Evolutionary conservation across 2,329 filamentous ascomycete species (phyloP).

Genomic region (Penicillium sp.): DNA sequence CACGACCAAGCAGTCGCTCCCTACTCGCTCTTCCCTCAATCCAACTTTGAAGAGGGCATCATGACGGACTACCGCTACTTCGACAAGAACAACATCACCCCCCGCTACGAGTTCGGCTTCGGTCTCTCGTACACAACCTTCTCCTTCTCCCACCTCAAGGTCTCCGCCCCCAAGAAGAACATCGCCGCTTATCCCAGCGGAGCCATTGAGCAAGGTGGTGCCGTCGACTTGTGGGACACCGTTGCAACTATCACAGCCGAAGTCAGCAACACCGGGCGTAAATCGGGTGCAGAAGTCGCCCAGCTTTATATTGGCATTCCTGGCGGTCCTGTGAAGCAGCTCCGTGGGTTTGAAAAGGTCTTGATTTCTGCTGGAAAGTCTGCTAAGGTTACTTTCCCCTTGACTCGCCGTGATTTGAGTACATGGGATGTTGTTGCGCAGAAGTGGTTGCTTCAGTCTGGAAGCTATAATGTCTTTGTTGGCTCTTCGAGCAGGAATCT

Average conservation of each 20-base stretch:
- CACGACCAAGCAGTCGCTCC: conserved; percentile 54
- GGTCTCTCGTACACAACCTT: conserved; percentile 64
- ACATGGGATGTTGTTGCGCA: conserved; percentile 75
- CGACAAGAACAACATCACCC: conserved; percentile 54
- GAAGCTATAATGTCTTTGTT: conserved; percentile 56
- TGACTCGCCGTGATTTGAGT: conserved; percentile 75
- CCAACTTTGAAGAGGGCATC: conserved; percentile 61
- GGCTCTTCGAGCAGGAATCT: conserved; percentile 36
- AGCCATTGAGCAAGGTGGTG: conserved; percentile 51
- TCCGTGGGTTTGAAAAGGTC: conserved; percentile 77
- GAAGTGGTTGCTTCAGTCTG: conserved; percentile 69
- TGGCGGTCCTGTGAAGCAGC: conserved; percentile 63
- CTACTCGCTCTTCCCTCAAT: conserved; percentile 55
- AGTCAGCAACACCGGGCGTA: conserved; percentile 47
- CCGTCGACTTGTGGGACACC: conserved; percentile 51
- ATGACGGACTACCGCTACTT: conserved; percentile 57
- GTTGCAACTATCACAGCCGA: conserved; percentile 46
- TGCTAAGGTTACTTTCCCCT: conserved; percentile 62
- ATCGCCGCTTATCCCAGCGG: conserved; percentile 48
- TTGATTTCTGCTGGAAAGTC: conserved; percentile 66
- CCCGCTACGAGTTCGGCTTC: conserved; percentile 63
- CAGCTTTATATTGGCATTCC: conserved; percentile 66
- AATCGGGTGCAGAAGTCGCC: conserved; percentile 48
- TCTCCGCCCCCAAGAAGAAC: conserved; percentile 34
- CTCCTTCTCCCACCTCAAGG: conserved; percentile 55